Evolutionary conservation across 2,329 filamentous ascomycete species (phyloP).

Genomic region (Teratosphaeria epicoccoides): DNA sequence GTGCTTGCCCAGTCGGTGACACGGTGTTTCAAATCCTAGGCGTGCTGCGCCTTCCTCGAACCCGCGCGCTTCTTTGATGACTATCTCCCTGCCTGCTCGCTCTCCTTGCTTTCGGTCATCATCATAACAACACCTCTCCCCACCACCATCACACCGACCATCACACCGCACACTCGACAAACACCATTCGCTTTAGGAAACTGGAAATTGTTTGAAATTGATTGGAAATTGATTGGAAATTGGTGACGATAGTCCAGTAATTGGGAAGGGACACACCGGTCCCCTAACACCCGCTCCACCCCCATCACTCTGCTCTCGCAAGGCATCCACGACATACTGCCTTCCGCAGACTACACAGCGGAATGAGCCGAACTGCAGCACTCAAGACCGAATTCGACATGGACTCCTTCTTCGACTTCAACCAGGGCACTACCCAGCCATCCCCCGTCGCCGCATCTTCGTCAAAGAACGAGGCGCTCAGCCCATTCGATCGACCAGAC

Average conservation of each 20-base stretch:
- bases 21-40: background rate
- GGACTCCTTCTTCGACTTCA: conserved; percentile 32
- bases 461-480: conserved; percentile 15
- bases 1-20: background rate
- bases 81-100: too few species aligned
- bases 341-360: conserved; percentile 1
- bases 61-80: background rate
- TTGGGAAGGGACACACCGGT: background rate
- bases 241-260: background rate
- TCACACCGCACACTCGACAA: background rate
- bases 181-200: background rate
- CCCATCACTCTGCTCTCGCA: background rate
- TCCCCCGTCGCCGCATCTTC: conserved; percentile 21
- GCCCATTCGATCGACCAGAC: conserved; percentile 25
- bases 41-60: background rate
- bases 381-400: conserved; percentile 30
- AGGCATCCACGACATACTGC: background rate
- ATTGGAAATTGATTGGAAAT: background rate
- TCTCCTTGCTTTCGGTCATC: background rate
- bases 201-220: background rate
- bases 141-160: background rate
- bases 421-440: conserved; percentile 21
- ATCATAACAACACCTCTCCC: background rate
- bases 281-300: background rate
- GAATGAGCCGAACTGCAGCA: conserved; percentile 16